Base-by-base conservation (phyloP, 352 stramenopile species). In the Pythium folliculosum region DNA sequence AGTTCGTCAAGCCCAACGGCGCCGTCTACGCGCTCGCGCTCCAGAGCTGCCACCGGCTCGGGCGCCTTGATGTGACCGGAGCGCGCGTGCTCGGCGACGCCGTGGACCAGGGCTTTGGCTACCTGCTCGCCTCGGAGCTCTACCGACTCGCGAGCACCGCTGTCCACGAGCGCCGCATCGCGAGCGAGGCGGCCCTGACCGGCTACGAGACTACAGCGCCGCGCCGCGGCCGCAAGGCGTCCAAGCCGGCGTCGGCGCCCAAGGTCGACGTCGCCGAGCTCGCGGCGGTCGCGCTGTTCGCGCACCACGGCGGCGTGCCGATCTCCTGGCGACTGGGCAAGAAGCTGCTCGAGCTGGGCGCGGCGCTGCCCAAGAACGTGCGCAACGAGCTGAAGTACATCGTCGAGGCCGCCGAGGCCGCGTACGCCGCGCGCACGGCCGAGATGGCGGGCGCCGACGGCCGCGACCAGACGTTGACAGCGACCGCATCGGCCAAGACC, bases 1-100 rank as follows among this genome's bases (percentile, higher is more conserved):
- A 88, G 30, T 92, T 92, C 60, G 75, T 95, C 60, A 84, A 88
- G 22, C 87, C 87, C 10, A 92, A 87, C 45, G 87, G 85, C 25
- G 72, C 83, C 58, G 78, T 89, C 23, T 95, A 94, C 67, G 61
- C 86, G 62, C 52, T 88, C n/a, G 86, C 84, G 13, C 72, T 95
- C 21, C 80, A 84, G 64, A 88, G 74, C 58, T 93, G 82, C 57
- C 38, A 81, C 30, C 69, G 68, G 22, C 76, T 92, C 16, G 71
- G 81, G 25, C 69, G 74, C 27, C 69, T 92, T 5, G 80, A 90
- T 10, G 70, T 75, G 1, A 69, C 74, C 10, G 84, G 84, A 51
- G 70, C 78, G 44, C 73, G 79, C 21, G 75, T 92, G 13, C 35
- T 90, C 19, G 68, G 72, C 27, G 84, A 92, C 45, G 80, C 81